A percentile compares a stretch with the other conserved stretches of the same genome.
Evolutionary conservation across 768 basidiomycete species (phyloP).

Genomic region (Leucosporidium scottii): DNA sequence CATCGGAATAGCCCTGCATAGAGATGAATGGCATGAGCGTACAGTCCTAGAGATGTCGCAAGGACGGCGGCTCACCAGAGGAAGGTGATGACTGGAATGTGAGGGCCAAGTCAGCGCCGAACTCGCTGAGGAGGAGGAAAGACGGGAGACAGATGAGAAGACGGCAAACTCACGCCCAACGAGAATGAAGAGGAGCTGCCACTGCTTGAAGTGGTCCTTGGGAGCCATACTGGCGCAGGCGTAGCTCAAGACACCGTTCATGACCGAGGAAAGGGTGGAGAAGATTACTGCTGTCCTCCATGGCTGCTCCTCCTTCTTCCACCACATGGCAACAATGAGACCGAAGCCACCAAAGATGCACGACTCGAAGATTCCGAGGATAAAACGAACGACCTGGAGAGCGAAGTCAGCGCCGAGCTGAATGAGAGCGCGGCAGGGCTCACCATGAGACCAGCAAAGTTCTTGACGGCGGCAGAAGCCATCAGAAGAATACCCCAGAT

Average conservation of each 20-base stretch:
- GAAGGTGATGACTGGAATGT: constrained; percentile 24
- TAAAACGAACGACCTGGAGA: constrained; percentile 23
- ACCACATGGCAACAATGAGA: constrained; percentile 32
- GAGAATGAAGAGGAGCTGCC: constrained; percentile 35
- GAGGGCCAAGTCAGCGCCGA: neutral
- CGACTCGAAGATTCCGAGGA: constrained; percentile 36
- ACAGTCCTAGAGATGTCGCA: no score
- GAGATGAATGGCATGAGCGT: no score
- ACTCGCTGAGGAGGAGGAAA: neutral
- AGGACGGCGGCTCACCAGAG: constrained; percentile 19
- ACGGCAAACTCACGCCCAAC: constrained; percentile 18
- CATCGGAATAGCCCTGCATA: constrained; percentile 15
- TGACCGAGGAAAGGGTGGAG: constrained; percentile 35
- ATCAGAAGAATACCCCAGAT: constrained; percentile 35
- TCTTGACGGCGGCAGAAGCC: constrained; percentile 23
- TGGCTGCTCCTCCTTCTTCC: constrained; percentile 34
- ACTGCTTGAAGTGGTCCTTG: constrained; percentile 14
- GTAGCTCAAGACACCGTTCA: constrained; percentile 35
- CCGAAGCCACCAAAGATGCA: constrained; percentile 30
- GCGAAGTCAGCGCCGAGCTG: neutral
- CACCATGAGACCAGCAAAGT: constrained; percentile 20
- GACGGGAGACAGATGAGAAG: neutral
- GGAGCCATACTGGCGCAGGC: constrained; percentile 11
- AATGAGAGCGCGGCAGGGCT: no score
- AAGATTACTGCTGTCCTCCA: constrained; percentile 36